Percentiles rank a stretch among this genome's conserved stretches.
phyloP scores from a whole-genome alignment of 1,284 basidiomycete species.

The Fomes fomentarius region DNA sequence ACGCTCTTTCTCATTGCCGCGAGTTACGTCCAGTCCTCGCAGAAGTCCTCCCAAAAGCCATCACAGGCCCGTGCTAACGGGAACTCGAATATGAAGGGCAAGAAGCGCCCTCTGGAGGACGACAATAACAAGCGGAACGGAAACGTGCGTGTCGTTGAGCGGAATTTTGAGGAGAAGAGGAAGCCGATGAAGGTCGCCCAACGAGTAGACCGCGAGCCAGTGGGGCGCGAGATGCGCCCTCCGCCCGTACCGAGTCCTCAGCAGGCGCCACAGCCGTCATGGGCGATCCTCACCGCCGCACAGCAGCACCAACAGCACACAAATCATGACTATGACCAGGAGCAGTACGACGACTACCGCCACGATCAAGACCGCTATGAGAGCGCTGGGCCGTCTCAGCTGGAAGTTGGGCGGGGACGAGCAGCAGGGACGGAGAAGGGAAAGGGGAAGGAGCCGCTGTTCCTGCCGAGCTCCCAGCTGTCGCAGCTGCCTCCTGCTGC shows the following conservation, averaged over 20 bases:
- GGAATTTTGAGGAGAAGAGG: conserved; percentile 16
- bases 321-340: neutral
- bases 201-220: conserved; percentile 40
- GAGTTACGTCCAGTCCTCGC: conserved; percentile 50
- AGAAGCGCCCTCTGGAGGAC: conserved; percentile 27
- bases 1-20: conserved; percentile 77
- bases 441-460: conserved; percentile 62
- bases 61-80: conserved; percentile 3
- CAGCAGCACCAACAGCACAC: conserved; percentile 3
- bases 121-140: conserved; percentile 12
- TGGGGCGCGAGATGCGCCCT: conserved; percentile 24
- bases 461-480: conserved; percentile 61
- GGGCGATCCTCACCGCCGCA: conserved; percentile 23
- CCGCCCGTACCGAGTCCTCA: neutral
- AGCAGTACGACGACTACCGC: neutral
- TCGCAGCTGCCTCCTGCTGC: conserved; percentile 46
- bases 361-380: neutral
- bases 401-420: neutral
- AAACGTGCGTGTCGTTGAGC: neutral
- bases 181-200: conserved; percentile 66
- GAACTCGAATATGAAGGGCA: conserved; percentile 10
- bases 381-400: conserved; percentile 16
- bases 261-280: conserved; percentile 16
- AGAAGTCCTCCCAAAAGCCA: conserved; percentile 10
- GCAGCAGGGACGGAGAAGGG: too few relatives aligned